Percentiles rank a stretch among this genome's conserved stretches.
These are phyloP conservation scores for Fusarium camptoceras DNA, from an alignment of 2,329 filamentous ascomycete species.

Conservation along the genomic window DNA sequence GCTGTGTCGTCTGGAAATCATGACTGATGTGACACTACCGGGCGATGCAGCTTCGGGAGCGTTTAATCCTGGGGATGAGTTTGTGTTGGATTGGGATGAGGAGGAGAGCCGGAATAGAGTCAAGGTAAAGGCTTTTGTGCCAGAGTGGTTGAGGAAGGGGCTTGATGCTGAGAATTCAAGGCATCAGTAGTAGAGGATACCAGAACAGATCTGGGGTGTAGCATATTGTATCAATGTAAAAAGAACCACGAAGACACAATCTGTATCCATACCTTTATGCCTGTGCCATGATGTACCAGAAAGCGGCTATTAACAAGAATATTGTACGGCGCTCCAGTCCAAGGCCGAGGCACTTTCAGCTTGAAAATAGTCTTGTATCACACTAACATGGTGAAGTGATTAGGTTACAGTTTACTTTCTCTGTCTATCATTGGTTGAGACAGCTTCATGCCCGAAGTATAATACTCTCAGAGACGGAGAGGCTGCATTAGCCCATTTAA, in stretches of 20 bases:
- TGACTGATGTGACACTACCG: slow-evolving; percentile 83
- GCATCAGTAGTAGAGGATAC: slow-evolving; percentile 22
- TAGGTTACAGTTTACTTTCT: neutral
- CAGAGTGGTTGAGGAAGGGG: slow-evolving; percentile 73
- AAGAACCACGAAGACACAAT: neutral
- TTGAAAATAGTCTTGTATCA: neutral
- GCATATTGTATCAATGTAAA: slow-evolving; percentile 25
- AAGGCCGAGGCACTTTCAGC: neutral
- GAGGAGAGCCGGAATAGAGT: slow-evolving; percentile 54
- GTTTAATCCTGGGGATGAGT: slow-evolving; percentile 71
- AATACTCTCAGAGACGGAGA: neutral
- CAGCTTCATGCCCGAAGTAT: neutral
- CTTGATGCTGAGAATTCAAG: slow-evolving; percentile 49
- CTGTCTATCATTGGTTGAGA: neutral
- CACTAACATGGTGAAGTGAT: neutral
- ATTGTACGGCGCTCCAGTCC: neutral
- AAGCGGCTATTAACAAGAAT: neutral
- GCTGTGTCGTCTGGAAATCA: slow-evolving; percentile 87
- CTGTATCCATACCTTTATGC: neutral
- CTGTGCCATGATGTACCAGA: neutral
- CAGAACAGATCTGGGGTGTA: slow-evolving; percentile 8
- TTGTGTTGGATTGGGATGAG: slow-evolving; percentile 66
- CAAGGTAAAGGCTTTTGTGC: slow-evolving; percentile 84
- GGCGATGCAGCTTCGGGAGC: slow-evolving; percentile 73
- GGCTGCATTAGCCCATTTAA: neutral